A percentile compares a stretch with the other conserved stretches of the same genome.
Conservation (phyloP, 768 basidiomycete species). For the Rickenella mellea region DNA sequence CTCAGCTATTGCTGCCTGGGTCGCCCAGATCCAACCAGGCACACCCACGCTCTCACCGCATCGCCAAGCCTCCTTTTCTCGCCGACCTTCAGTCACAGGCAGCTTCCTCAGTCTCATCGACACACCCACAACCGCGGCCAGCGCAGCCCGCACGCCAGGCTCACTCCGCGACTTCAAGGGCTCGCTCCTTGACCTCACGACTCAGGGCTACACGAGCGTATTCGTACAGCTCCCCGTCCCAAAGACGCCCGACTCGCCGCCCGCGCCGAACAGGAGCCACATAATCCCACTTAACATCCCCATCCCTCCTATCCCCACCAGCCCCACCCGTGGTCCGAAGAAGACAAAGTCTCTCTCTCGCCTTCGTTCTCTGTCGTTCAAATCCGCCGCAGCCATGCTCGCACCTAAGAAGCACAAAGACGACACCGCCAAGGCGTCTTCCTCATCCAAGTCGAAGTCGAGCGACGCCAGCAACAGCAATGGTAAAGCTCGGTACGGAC, state of each 20-base stretch:
- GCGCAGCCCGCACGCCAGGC: constrained; percentile 5
- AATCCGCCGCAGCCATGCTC: constrained; percentile 10
- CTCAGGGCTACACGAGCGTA: constrained; percentile 56
- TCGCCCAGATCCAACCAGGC: constrained; percentile 56
- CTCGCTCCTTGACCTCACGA: constrained; percentile 43
- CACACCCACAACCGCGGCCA: constrained; percentile 26
- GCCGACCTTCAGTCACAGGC: constrained; percentile 28
- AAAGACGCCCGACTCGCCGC: background rate
- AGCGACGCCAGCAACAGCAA: constrained; percentile 41
- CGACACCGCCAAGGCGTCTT: constrained; percentile 10
- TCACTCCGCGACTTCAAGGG: constrained; percentile 38
- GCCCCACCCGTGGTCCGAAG: constrained; percentile 11
- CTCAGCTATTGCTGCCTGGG: constrained; percentile 51
- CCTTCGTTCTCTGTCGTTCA: constrained; percentile 19
- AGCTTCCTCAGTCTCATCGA: constrained; percentile 37
- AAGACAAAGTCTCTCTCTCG: constrained; percentile 21
- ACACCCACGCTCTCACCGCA: constrained; percentile 41
- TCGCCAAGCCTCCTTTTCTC: constrained; percentile 24
- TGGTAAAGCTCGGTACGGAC: constrained; percentile 3
- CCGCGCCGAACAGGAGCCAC: background rate
- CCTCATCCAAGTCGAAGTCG: constrained; percentile 5
- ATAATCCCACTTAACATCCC: constrained; percentile 40
- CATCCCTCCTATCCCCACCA: constrained; percentile 12
- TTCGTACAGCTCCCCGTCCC: constrained; percentile 32
- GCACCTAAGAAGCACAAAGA: constrained; percentile 7